Evolutionary conservation across 805 yeast species (phyloP), one percentile per base, ranked within the genome.

Genomic region (Yarrowia porcina): DNA sequence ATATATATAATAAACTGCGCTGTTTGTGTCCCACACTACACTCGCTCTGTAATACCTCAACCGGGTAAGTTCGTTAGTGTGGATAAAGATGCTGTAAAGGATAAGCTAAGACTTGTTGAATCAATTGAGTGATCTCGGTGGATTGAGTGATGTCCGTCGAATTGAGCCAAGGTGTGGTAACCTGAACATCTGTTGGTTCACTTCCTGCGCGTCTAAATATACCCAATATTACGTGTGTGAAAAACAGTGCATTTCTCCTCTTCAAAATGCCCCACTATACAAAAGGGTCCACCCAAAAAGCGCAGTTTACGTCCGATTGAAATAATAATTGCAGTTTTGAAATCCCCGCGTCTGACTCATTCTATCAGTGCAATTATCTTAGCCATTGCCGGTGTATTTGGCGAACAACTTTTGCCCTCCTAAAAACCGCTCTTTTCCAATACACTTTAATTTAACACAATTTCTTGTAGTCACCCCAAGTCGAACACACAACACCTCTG

Each of bases 61-160:
- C 49, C 32, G 49, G 49, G 49, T 42, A 42, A 42, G 49, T 42
- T 42, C 42, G n/a, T 15, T 42, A 42, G 49, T 27, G 49, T 27
- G 47, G n/a, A 23, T 38, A 20, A n/a, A n/a, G n/a, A n/a, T n/a
- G n/a, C n/a, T n/a, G n/a, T n/a, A n/a, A n/a, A n/a, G n/a, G n/a
- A n/a, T n/a, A n/a, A n/a, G n/a, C n/a, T n/a, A n/a, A n/a, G n/a
- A n/a, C n/a, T n/a, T n/a, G n/a, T n/a, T n/a, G n/a, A n/a, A n/a
- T n/a, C n/a, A n/a, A n/a, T n/a, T n/a, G n/a, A n/a, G n/a, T n/a
- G n/a, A n/a, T n/a, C n/a, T n/a, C n/a, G n/a, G n/a, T n/a, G n/a
- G n/a, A n/a, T n/a, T n/a, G n/a, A n/a, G n/a, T n/a, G n/a, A n/a
- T n/a, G n/a, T n/a, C n/a, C n/a, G n/a, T n/a, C n/a, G n/a, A 13